These are phyloP conservation scores for Coemansia sp. DNA, from an alignment of 192 early-diverging fungal genomes.

Conservation along the genomic window DNA sequence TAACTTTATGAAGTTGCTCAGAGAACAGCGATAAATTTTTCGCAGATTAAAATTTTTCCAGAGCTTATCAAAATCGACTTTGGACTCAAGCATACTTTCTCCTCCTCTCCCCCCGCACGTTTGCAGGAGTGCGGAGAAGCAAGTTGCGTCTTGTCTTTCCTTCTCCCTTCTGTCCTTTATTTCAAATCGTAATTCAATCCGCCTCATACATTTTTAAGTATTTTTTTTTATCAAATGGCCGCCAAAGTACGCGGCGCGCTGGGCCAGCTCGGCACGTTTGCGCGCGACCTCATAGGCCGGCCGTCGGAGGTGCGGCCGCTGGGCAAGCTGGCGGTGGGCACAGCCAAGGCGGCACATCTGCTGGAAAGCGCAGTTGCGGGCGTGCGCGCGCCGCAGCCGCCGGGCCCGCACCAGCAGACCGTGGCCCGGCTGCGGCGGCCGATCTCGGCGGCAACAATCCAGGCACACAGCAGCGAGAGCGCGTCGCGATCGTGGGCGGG, in stretches of 20 bases:
- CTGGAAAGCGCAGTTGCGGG: conserved; percentile 36
- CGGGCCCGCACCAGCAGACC: conserved; percentile 21
- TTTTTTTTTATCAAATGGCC: conserved; percentile 18
- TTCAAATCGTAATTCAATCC: no score
- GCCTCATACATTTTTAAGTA: no score
- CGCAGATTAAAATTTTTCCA: background rate
- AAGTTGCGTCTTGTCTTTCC: no score
- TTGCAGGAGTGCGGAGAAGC: no score
- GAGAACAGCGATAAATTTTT: background rate
- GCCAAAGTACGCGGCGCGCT: conserved; percentile 27
- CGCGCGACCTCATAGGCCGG: conserved; percentile 17
- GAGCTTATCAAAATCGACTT: background rate
- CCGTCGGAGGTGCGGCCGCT: conserved; percentile 34
- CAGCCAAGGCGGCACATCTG: conserved; percentile 37
- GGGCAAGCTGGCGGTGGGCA: conserved; percentile 36
- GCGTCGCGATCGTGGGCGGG: conserved; percentile 11
- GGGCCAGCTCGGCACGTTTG: conserved; percentile 33
- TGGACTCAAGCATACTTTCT: no score
- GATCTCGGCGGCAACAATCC: conserved; percentile 20
- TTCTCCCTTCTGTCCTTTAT: no score
- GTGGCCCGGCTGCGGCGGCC: conserved; percentile 24
- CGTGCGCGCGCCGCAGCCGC: conserved; percentile 27
- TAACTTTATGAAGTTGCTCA: background rate
- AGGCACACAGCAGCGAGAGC: background rate
- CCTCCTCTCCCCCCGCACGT: no score